phyloP scores from a whole-genome alignment of 1,284 basidiomycete species.

The Baeospora myosura region DNA sequence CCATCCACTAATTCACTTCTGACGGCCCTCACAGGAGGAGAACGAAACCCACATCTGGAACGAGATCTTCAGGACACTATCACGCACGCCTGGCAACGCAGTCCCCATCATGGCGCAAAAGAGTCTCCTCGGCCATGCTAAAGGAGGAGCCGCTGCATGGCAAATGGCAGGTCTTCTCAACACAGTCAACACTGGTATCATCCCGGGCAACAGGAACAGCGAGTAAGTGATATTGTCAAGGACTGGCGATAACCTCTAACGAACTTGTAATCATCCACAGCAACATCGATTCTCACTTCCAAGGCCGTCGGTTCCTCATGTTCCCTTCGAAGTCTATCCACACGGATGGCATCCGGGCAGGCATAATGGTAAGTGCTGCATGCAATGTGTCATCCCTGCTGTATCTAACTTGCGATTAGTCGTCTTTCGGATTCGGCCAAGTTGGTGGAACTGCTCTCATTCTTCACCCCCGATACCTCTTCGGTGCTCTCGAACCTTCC shows the following conservation, averaged over 20 bases:
- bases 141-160: constrained; percentile 97
- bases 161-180: constrained; percentile 93
- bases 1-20: not conserved
- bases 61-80: constrained; percentile 82
- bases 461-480: constrained; percentile 87
- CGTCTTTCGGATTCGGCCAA: constrained; percentile 99
- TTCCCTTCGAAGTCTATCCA: constrained; percentile 96
- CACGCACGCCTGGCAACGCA: constrained; percentile 88
- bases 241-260: not conserved
- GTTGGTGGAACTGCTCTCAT: constrained; percentile 90
- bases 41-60: constrained; percentile 98
- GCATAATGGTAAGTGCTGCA: constrained; percentile 62
- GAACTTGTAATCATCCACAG: constrained; percentile 28
- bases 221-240: constrained; percentile 52
- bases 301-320: constrained; percentile 85
- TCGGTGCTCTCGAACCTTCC: constrained; percentile 72
- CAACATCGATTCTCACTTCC: constrained; percentile 91
- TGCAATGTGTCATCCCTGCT: constrained; percentile 5
- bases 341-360: constrained; percentile 87
- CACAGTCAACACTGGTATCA: constrained; percentile 76
- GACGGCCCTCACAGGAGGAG: constrained; percentile 57
- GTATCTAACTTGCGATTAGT: constrained; percentile 33
- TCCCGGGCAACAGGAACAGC: constrained; percentile 96
- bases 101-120: constrained; percentile 97
- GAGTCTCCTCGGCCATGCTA: constrained; percentile 91